Base-by-base conservation (phyloP, 164 flowering plant species). In the Aristolochia contorta region DNA sequence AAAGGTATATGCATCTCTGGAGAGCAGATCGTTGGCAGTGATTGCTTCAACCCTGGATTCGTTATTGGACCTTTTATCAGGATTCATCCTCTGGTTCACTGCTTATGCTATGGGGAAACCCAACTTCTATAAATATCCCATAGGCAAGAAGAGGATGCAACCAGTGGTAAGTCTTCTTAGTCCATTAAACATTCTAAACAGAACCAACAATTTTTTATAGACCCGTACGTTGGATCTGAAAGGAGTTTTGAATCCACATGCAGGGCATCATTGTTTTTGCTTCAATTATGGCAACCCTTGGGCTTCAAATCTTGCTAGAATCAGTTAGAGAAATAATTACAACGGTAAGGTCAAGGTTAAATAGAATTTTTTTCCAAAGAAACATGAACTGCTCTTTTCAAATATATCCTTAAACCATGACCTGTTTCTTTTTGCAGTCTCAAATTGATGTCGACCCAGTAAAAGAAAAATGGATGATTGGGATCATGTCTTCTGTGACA, bases 1-100 rank as follows among this genome's bases (percentile, higher is more conserved):
- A 13, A 89, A 89, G 66, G 79, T 89, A 18, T 87, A 73, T 67
- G 97, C 97, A 37, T 87, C 97, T 3, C 0, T 78, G 12, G 81
- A 76, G 75, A 89, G 94, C 76, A 79, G 79, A 71, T 89, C 97
- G 3, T 56, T 89, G 75, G 97, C 97, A 7, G 94, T 87, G n/a
- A 85, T 89, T 52, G 94, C 97, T 4, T 89, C 97, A 10, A 89
- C 96, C 6, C 54, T 89, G 71, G 96, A 86, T 47, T 89, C 94
- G 6, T 69, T 89, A 23, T 69, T 89, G 72, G 96, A 86, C 74
- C 85, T 89, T 41, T 67, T 89, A 33, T 89, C 96, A 7, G 96
- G 96, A 9, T 82, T 89, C 57, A 89, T 89, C 43, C 62, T 89
- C 37, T 89, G 97, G 97, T 89, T 87, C 70, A 85, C 97, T 62